Base-by-base conservation (phyloP, 176 grass and related monocot genomes). In the Tillandsia leiboldiana region DNA sequence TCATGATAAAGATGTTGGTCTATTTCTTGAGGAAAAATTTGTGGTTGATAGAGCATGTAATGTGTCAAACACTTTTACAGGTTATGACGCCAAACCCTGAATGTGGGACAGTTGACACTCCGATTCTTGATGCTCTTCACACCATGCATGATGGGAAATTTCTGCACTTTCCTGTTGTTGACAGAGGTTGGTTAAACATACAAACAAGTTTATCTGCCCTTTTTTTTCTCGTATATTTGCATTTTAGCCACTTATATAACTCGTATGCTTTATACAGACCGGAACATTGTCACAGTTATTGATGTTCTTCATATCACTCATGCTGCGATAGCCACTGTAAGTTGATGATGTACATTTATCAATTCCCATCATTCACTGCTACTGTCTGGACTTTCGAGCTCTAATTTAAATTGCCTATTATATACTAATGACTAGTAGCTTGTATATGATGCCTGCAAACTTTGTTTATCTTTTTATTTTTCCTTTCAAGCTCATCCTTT, bases 31-130 rank as follows among this genome's bases (percentile, higher is more conserved):
- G 1, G 12, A 27, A 27, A 66, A 6, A 13, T 12, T 66, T 67
- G 33, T 7, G 33, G 33, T 42, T 42, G 33, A 42, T 42, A 42
- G 0, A 42, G n/a, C 53, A 57, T 57, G 12, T 57, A 57, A 57
- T 15, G 2, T 17, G 13, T 57, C 14, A 42, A 57, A 61, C 4
- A 61, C 83, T 80, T 83, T 11, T 18, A 59, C 83, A 99, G 94
- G 94, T 99, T 66, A 99, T 99, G 94, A 99, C 94, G 50, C 82
- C 85, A 84, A 93, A 86, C 79, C 94, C 94, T 77, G 86, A 99
- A 86, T 99, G 89, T 81, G 89, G 79, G 20, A 90, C 84, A 11
- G 33, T 93, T 74, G 84, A 99, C 74, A 93, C 76, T 24, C 77
- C 94, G 79, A 99, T 99, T 75, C 84, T 99, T 70, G 89, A 99